Percentiles rank a stretch among this genome's conserved stretches.
These are phyloP conservation scores for Pleurotus tuoliensis DNA, from an alignment of 768 basidiomycete genomes.

Conservation along the genomic window DNA sequence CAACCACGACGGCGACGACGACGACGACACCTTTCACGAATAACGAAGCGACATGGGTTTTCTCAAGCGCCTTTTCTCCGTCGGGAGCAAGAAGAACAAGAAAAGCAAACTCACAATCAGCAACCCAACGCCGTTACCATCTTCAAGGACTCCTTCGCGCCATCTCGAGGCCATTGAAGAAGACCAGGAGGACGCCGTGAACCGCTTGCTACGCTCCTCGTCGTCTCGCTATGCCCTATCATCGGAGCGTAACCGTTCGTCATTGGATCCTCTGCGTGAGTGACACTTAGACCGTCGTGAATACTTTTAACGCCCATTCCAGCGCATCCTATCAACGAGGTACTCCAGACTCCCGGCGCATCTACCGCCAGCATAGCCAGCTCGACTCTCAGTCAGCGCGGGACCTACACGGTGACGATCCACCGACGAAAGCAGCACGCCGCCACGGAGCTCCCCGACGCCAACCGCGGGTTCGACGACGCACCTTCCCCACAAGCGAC, in stretches of 20 bases:
- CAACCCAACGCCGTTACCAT: conserved; percentile 15
- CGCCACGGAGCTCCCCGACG: conserved; percentile 62
- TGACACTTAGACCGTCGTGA: conserved; percentile 10
- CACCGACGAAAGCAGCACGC: conserved; percentile 57
- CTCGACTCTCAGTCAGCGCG: conserved; percentile 43
- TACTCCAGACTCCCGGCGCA: conserved; percentile 43
- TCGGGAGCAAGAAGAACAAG: conserved; percentile 62
- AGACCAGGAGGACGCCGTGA: conserved; percentile 43
- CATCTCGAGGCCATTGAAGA: conserved; percentile 36
- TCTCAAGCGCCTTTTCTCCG: conserved; percentile 65
- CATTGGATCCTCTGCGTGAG: conserved; percentile 71
- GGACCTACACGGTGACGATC: conserved; percentile 73
- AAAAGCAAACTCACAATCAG: conserved; percentile 29
- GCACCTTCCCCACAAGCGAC: background rate
- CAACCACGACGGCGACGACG: conserved; percentile 20
- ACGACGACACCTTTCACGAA: conserved; percentile 14
- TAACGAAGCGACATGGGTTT: conserved; percentile 50
- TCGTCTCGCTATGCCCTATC: conserved; percentile 63
- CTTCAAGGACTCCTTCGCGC: conserved; percentile 17
- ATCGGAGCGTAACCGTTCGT: conserved; percentile 50
- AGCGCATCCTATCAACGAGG: conserved; percentile 68
- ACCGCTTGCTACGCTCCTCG: conserved; percentile 65
- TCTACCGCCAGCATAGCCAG: conserved; percentile 55
- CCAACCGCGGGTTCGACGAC: conserved; percentile 39
- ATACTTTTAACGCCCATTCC: conserved; percentile 5